A percentile compares a stretch with the other conserved stretches of the same genome.
phyloP scores from a whole-genome alignment of 805 yeast genomes.

The Schwanniomyces pseudopolymorphus region DNA sequence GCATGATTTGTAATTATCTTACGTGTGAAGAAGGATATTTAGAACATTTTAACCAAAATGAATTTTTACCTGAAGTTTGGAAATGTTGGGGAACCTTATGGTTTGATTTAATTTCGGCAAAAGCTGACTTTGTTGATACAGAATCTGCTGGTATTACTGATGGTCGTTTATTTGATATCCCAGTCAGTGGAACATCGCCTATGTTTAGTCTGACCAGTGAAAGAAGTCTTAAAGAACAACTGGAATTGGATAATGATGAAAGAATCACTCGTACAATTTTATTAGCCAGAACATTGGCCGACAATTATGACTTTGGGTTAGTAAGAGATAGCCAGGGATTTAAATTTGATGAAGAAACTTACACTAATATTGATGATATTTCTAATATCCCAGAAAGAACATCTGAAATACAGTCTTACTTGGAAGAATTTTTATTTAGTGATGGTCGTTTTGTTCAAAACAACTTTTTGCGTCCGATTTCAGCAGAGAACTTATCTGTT shows the following conservation, averaged over 20 bases:
- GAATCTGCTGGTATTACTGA: constrained; percentile 58
- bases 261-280: constrained; percentile 52
- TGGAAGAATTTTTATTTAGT: constrained; percentile 35
- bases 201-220: constrained; percentile 18
- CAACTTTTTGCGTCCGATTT: constrained; percentile 36
- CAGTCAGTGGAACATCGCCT: constrained; percentile 57
- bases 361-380: constrained; percentile 23
- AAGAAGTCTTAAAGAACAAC: constrained; percentile 18
- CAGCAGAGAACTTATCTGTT: constrained; percentile 25
- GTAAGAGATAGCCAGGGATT: constrained; percentile 47
- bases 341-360: constrained; percentile 35
- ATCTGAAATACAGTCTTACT: constrained; percentile 22
- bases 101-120: constrained; percentile 62
- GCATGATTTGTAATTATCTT: constrained; percentile 17
- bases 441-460: constrained; percentile 44
- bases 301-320: constrained; percentile 54
- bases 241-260: constrained; percentile 46
- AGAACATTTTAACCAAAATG: constrained; percentile 55
- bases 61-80: constrained; percentile 74
- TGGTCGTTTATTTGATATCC: constrained; percentile 57
- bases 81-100: constrained; percentile 83
- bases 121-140: constrained; percentile 50
- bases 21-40: constrained; percentile 23
- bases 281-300: constrained; percentile 52
- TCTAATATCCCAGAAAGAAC: constrained; percentile 13